Percentiles rank a stretch among this genome's conserved stretches.
Evolutionary conservation across 2,329 filamentous ascomycete species (phyloP).

Genomic region (Furcasterigmium furcatum): DNA sequence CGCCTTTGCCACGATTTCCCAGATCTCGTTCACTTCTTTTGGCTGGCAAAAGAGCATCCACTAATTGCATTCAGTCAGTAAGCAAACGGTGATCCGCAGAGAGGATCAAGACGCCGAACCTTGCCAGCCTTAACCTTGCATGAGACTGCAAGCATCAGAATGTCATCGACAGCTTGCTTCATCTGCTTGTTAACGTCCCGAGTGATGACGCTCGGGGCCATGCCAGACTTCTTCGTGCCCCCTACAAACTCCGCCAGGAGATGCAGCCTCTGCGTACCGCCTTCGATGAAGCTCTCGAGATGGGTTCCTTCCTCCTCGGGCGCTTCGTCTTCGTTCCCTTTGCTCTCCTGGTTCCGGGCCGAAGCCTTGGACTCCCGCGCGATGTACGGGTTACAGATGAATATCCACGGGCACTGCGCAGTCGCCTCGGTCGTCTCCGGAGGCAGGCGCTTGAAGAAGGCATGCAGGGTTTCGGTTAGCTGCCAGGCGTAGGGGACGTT

Average conservation of each 20-base stretch:
- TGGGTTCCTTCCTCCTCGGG: slow-evolving; percentile 43
- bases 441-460: slow-evolving; percentile 66
- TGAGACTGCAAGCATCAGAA: slow-evolving; percentile 59
- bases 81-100: slow-evolving; percentile 3
- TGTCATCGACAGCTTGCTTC: slow-evolving; percentile 44
- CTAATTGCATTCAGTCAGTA: slow-evolving; percentile 29
- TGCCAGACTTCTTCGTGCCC: slow-evolving; percentile 34
- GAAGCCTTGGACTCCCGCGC: slow-evolving; percentile 26
- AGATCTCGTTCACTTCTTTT: slow-evolving; percentile 56
- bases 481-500: slow-evolving; percentile 56
- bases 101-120: no score
- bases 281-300: slow-evolving; percentile 44
- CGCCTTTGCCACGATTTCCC: slow-evolving; percentile 64
- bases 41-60: slow-evolving; percentile 71
- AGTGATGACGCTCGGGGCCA: slow-evolving; percentile 30
- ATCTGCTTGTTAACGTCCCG: slow-evolving; percentile 48
- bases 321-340: slow-evolving; percentile 46
- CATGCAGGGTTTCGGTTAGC: slow-evolving; percentile 57
- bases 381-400: slow-evolving; percentile 62
- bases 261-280: slow-evolving; percentile 47
- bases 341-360: slow-evolving; percentile 30
- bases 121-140: slow-evolving; percentile 64
- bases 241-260: slow-evolving; percentile 46
- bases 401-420: slow-evolving; percentile 63
- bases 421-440: slow-evolving; percentile 56